Evolutionary conservation across 495 filamentous ascomycete species (phyloP), one percentile per base, ranked within the genome.

Genomic region (Gamarada debralockiae): DNA sequence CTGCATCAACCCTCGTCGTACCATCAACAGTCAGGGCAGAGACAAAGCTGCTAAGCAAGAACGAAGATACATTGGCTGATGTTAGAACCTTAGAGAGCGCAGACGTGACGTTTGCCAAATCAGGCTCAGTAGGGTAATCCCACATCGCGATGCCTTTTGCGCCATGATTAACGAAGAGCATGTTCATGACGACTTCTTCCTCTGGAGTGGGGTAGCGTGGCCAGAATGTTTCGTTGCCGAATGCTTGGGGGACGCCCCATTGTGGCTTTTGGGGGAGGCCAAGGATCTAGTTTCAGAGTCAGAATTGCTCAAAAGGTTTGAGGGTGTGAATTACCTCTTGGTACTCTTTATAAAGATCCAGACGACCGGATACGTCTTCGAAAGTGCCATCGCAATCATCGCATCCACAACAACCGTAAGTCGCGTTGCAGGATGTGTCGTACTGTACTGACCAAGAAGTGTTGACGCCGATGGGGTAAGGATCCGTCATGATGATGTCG

Each of bases 321-420:
- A n/a, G n/a, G n/a, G n/a, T n/a, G n/a, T n/a, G n/a, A n/a, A n/a
- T n/a, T n/a, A 64, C 70, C 1, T 25, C 14, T 53, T 77, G 73
- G 55, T 79, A 82, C 2, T 25, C n/a, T 2, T 62, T 53, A 21
- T 77, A 70, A 9, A 58, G 61, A 48, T 85, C 79, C 1, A 85
- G 64, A 0, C 83, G 73, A 1, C 55, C 44, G 1, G 72, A 55
- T 9, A 86, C 77, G 58, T 87, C 84, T 3, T 70, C 64, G 23
- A 86, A 69, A 12, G 60, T 56, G 6, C 81, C 80, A 0, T 52
- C 49, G 62, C 84, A 89, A 61, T 83, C 77, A 59, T 89, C 85
- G 65, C 85, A 88, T 21, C 83, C 85, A 64, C 84, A 87, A 67
- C 80, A 78, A 41, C 85, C 85, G 27, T 86, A 79, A 0, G 84